Conservation (phyloP, 2,329 filamentous ascomycete species). For the Colletotrichum lentis region DNA sequence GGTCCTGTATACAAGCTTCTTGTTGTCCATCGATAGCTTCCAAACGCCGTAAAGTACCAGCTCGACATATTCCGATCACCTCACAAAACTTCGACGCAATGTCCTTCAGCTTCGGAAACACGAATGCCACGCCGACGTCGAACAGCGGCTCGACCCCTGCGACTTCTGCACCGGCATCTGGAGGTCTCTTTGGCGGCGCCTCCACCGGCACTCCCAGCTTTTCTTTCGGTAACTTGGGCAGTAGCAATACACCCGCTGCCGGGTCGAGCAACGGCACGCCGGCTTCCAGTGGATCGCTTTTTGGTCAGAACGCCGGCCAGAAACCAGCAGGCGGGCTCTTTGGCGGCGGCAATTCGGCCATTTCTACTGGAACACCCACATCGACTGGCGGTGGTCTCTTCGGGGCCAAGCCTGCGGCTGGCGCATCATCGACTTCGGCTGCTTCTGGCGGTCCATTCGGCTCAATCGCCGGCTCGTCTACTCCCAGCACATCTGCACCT, state of each 20-base stretch:
- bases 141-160: slow-evolving; percentile 40
- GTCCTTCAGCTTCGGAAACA: slow-evolving; percentile 52
- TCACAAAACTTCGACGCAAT: slow-evolving; percentile 42
- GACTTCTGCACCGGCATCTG: slow-evolving; percentile 51
- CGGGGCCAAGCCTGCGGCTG: slow-evolving; percentile 41
- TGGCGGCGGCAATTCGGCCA: slow-evolving; percentile 38
- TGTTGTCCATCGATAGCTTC: slow-evolving; percentile 14
- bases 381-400: slow-evolving; percentile 44
- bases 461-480: slow-evolving; percentile 17
- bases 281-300: slow-evolving; percentile 44
- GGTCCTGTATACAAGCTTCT: slow-evolving; percentile 7
- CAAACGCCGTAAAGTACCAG: slow-evolving; percentile 13
- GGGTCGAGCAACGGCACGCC: slow-evolving; percentile 44
- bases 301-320: slow-evolving; percentile 44
- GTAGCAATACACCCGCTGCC: slow-evolving; percentile 34
- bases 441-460: slow-evolving; percentile 32
- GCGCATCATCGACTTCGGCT: slow-evolving; percentile 28
- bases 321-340: slow-evolving; percentile 43
- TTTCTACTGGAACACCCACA: slow-evolving; percentile 40
- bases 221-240: slow-evolving; percentile 51
- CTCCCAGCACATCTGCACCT: slow-evolving; percentile 38
- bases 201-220: slow-evolving; percentile 48
- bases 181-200: slow-evolving; percentile 52
- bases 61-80: slow-evolving; percentile 19
- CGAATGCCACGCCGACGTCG: slow-evolving; percentile 42